Conservation (phyloP, 805 yeast genomes). For the Candida ortonii region DNA sequence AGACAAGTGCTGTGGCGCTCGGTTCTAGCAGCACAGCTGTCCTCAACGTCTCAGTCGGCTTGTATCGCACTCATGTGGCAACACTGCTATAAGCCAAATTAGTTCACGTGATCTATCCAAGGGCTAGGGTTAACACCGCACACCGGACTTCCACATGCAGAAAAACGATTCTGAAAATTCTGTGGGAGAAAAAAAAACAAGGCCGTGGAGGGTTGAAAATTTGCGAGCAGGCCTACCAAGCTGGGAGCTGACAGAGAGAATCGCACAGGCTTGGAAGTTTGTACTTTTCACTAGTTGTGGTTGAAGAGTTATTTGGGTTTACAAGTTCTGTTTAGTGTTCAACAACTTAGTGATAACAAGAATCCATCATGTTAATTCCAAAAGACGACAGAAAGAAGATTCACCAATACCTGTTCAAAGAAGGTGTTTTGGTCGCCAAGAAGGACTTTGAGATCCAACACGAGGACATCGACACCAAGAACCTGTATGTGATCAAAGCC, state of each 20-base stretch:
- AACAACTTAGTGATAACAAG: no score
- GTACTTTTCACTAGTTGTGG: constrained; percentile 10
- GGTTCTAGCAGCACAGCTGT: not conserved
- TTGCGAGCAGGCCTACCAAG: no score
- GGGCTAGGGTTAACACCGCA: no score
- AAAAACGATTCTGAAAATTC: constrained; percentile 3
- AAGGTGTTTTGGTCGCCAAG: constrained; percentile 99
- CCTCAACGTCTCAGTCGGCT: no score
- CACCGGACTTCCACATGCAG: no score
- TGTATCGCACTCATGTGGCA: no score
- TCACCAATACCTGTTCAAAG: constrained; percentile 99
- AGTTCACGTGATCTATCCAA: no score
- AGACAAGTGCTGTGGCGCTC: not conserved
- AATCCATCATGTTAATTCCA: constrained; percentile 91
- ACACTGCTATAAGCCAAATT: no score
- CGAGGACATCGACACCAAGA: constrained; percentile 97
- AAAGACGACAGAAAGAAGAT: constrained; percentile 99
- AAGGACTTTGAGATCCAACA: constrained; percentile 98
- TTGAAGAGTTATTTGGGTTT: constrained; percentile 14
- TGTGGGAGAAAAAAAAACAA: not conserved
- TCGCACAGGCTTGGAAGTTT: no score
- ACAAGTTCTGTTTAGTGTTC: no score
- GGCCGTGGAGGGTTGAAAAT: constrained; percentile 10
- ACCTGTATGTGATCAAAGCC: constrained; percentile 98
- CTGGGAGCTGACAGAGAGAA: no score